A percentile compares a stretch with the other conserved stretches of the same genome.
Evolutionary conservation across 805 yeast genomes (phyloP).

Genomic region (Ogataea siamensis): DNA sequence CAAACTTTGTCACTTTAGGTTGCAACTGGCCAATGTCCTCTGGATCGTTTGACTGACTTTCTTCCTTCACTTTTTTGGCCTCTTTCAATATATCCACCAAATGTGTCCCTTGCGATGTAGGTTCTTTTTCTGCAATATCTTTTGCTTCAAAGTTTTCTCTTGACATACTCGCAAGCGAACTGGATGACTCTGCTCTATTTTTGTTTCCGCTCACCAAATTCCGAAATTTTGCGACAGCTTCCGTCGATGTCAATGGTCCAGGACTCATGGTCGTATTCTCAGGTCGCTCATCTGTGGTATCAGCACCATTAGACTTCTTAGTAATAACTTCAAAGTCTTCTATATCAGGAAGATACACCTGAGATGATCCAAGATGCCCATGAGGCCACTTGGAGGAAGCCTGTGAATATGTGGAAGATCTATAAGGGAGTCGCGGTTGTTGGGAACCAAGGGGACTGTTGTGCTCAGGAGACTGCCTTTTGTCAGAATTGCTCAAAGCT

Average conservation of each 20-base stretch:
- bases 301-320: no score
- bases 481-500: neutral
- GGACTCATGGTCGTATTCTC: no score
- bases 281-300: neutral
- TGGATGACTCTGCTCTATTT: no score
- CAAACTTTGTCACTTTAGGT: slow-evolving; percentile 15
- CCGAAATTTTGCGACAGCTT: neutral
- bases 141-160: no score
- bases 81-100: slow-evolving; percentile 10
- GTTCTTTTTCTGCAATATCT: no score
- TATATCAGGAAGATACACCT: slow-evolving; percentile 11
- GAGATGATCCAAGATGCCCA: slow-evolving; percentile 10
- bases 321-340: slow-evolving; percentile 19
- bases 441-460: no score
- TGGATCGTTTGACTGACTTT: neutral
- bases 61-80: slow-evolving; percentile 13
- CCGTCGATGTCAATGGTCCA: no score
- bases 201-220: neutral
- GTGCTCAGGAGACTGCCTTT: no score
- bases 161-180: no score
- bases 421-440: no score
- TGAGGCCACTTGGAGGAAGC: neutral
- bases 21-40: slow-evolving; percentile 1
- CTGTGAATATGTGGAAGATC: neutral
- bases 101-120: slow-evolving; percentile 1